These are phyloP conservation scores for Quercus alba DNA, from an alignment of 306 rosid species.

Conservation along the genomic window DNA sequence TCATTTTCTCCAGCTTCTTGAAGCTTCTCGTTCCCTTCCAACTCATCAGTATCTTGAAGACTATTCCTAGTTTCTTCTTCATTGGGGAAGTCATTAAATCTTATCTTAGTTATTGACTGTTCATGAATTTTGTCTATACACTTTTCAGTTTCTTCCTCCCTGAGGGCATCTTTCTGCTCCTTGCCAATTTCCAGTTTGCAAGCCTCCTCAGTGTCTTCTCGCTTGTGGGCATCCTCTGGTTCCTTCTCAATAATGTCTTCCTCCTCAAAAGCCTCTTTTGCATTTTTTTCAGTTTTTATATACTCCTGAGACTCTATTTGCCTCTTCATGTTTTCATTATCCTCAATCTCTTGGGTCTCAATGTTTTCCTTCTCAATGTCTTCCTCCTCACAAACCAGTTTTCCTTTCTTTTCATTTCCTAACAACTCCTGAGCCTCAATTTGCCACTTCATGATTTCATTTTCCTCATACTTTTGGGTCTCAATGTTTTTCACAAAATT, in stretches of 20 bases:
- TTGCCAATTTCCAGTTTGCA: slow-evolving; percentile 38
- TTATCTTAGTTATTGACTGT: slow-evolving; percentile 27
- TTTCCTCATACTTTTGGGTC: slow-evolving; percentile 25
- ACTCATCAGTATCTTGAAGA: slow-evolving; percentile 23
- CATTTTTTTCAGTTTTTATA: slow-evolving; percentile 32
- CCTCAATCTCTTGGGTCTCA: slow-evolving; percentile 23
- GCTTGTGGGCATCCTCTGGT: slow-evolving; percentile 22
- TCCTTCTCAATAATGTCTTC: slow-evolving; percentile 36
- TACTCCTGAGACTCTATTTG: slow-evolving; percentile 21
- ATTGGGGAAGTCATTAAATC: slow-evolving; percentile 24
- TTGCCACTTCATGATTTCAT: slow-evolving; percentile 16
- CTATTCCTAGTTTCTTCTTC: slow-evolving; percentile 37
- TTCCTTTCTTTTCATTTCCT: slow-evolving; percentile 29
- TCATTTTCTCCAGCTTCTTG: slow-evolving; percentile 31
- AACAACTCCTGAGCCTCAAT: slow-evolving; percentile 21
- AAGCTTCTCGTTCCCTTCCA: slow-evolving; percentile 34
- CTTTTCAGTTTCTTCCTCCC: slow-evolving; percentile 33
- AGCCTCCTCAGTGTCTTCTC: slow-evolving; percentile 34
- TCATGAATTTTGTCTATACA: slow-evolving; percentile 26
- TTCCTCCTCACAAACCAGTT: slow-evolving; percentile 1
- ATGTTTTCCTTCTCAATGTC: slow-evolving; percentile 19
- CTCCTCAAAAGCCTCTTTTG: slow-evolving; percentile 32
- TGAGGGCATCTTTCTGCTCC: slow-evolving; percentile 27
- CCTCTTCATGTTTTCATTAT: slow-evolving; percentile 29
- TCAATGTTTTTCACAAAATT: slow-evolving; percentile 21